Evolutionary conservation across 805 yeast species (phyloP).

Genomic region (Myxozyma neotropica): DNA sequence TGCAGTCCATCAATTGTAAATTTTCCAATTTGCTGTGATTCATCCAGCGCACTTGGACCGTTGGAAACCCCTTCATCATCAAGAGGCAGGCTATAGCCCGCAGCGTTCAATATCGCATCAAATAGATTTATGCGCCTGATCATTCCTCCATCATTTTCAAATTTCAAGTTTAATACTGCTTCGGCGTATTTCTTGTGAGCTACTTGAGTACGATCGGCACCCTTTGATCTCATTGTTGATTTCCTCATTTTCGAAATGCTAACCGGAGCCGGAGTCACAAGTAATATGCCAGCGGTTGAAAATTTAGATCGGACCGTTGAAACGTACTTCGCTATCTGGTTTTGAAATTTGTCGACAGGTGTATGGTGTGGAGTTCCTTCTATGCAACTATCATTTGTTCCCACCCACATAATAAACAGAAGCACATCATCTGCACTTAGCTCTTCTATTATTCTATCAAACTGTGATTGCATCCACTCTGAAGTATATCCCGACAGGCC

Average conservation of each 20-base stretch:
- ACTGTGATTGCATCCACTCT: constrained; percentile 31
- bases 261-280: constrained; percentile 30
- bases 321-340: constrained; percentile 9
- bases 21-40: constrained; percentile 4
- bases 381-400: constrained; percentile 32
- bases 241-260: constrained; percentile 11
- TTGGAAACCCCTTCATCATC: background rate
- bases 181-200: constrained; percentile 25
- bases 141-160: background rate
- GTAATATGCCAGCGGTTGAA: constrained; percentile 17
- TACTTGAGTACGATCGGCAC: constrained; percentile 23
- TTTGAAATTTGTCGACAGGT: constrained; percentile 7
- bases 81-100: constrained; percentile 19
- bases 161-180: constrained; percentile 12
- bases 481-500: constrained; percentile 33
- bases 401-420: constrained; percentile 33
- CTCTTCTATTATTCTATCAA: constrained; percentile 25
- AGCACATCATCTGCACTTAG: constrained; percentile 7
- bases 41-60: constrained; percentile 6
- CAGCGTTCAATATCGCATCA: constrained; percentile 31
- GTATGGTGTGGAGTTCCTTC: constrained; percentile 27
- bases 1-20: constrained; percentile 33
- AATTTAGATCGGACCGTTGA: background rate
- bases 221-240: constrained; percentile 22
- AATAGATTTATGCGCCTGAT: constrained; percentile 17